phyloP scores from a whole-genome alignment of 345 rosid genomes.

The Bretschneidera sinensis region DNA sequence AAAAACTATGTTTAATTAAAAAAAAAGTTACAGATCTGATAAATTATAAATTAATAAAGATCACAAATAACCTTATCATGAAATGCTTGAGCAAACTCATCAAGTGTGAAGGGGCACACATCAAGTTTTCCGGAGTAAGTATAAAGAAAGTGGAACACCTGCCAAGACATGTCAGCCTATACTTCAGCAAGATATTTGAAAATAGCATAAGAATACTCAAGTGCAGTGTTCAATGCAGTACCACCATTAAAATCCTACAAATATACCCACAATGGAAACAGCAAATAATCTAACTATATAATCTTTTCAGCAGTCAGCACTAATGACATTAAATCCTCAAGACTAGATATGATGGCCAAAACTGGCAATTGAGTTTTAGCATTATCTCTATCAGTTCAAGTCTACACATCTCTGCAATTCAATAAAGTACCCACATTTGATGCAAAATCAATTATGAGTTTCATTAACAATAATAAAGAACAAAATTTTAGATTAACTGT shows the following conservation, averaged over 20 bases:
- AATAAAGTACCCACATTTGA: no score
- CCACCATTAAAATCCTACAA: conserved; percentile 2
- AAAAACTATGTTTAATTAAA: conserved; percentile 5
- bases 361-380: no score
- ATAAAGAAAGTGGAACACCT: conserved; percentile 89
- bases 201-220: neutral
- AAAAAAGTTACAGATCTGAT: neutral
- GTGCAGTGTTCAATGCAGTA: neutral
- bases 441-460: no score
- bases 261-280: no score
- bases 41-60: conserved; percentile 13
- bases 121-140: conserved; percentile 65
- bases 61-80: conserved; percentile 73
- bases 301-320: no score
- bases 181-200: conserved; percentile 17
- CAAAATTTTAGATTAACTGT: no score
- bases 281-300: no score
- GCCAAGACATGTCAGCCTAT: conserved; percentile 28
- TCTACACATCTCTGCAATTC: no score
- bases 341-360: no score
- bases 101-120: conserved; percentile 73
- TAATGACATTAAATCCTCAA: no score
- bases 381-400: no score
- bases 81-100: conserved; percentile 86
- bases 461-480: no score